phyloP scores from a whole-genome alignment of 257 asterid genomes.

The Catharanthus roseus region DNA sequence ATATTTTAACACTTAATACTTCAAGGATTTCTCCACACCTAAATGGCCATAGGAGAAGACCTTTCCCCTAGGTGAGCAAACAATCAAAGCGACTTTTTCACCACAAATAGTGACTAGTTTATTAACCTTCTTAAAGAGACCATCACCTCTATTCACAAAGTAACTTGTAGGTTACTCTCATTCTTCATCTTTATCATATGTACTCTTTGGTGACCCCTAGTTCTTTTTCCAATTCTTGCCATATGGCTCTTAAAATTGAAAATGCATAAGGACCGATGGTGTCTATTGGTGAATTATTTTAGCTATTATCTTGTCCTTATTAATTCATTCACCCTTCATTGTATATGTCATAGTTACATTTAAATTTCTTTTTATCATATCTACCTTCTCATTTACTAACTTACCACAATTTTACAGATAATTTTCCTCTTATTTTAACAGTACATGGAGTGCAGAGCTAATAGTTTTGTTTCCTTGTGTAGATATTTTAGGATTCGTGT shows the following conservation, averaged over 20 bases:
- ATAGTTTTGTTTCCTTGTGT: too few species aligned
- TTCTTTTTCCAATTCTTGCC: slow-evolving; percentile 19
- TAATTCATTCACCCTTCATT: background rate
- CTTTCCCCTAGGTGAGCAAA: slow-evolving; percentile 35
- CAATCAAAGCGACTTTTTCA: slow-evolving; percentile 29
- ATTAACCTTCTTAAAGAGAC: slow-evolving; percentile 41
- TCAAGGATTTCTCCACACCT: too few species aligned
- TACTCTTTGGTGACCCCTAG: slow-evolving; percentile 37
- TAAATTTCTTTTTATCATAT: too few species aligned
- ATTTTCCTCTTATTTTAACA: too few species aligned
- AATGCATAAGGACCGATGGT: background rate
- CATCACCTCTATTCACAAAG: slow-evolving; percentile 43
- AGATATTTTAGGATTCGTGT: too few species aligned
- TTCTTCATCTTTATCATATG: slow-evolving; percentile 35
- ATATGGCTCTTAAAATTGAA: background rate
- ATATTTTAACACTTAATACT: too few species aligned
- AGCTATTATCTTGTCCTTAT: background rate
- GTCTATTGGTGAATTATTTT: background rate
- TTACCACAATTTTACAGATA: too few species aligned
- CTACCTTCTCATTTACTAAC: too few species aligned
- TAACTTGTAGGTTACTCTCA: slow-evolving; percentile 33
- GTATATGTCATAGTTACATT: too few species aligned
- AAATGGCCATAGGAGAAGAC: slow-evolving; percentile 44
- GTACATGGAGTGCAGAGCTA: too few species aligned
- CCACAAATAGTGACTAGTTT: slow-evolving; percentile 34